A percentile compares a stretch with the other conserved stretches of the same genome.
Conservation (phyloP, 805 yeast genomes). For the Cyberlindnera petersonii region DNA sequence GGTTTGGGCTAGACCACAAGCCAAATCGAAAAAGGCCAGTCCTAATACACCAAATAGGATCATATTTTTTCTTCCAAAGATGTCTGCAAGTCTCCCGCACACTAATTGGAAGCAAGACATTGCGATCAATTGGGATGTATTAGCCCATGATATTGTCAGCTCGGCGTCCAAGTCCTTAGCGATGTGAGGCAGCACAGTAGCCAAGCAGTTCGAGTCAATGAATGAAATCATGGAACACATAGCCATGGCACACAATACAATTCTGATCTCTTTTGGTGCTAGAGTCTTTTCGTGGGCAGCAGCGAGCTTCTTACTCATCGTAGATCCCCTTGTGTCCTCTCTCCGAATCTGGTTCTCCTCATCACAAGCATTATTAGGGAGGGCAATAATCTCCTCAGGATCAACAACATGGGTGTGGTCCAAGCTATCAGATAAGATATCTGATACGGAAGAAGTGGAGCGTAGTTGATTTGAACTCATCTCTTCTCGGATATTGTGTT, state of each 20-base stretch:
- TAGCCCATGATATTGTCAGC: slow-evolving; percentile 55
- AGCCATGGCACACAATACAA: slow-evolving; percentile 17
- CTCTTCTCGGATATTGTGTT: no score
- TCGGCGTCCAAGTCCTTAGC: slow-evolving; percentile 46
- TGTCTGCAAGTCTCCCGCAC: slow-evolving; percentile 53
- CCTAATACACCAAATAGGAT: slow-evolving; percentile 38
- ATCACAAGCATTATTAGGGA: slow-evolving; percentile 2
- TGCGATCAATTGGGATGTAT: slow-evolving; percentile 50
- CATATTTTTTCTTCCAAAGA: slow-evolving; percentile 49
- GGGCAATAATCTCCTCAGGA: not conserved
- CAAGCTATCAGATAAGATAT: slow-evolving; percentile 1
- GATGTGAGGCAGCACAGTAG: slow-evolving; percentile 34
- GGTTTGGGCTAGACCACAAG: slow-evolving; percentile 48
- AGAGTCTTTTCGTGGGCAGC: slow-evolving; percentile 19
- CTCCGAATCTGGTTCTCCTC: slow-evolving; percentile 7
- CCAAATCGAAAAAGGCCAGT: slow-evolving; percentile 43
- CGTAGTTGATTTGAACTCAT: not conserved
- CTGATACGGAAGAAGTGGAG: not conserved
- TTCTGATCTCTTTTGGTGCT: slow-evolving; percentile 9
- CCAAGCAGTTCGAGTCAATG: slow-evolving; percentile 20
- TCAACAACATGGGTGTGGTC: not conserved
- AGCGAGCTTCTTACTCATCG: slow-evolving; percentile 16
- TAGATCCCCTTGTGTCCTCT: slow-evolving; percentile 6
- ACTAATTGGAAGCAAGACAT: slow-evolving; percentile 51
- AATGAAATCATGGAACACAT: slow-evolving; percentile 20